phyloP scores from a whole-genome alignment of 495 filamentous ascomycete species.

The Thermothielavioides terrestris region DNA sequence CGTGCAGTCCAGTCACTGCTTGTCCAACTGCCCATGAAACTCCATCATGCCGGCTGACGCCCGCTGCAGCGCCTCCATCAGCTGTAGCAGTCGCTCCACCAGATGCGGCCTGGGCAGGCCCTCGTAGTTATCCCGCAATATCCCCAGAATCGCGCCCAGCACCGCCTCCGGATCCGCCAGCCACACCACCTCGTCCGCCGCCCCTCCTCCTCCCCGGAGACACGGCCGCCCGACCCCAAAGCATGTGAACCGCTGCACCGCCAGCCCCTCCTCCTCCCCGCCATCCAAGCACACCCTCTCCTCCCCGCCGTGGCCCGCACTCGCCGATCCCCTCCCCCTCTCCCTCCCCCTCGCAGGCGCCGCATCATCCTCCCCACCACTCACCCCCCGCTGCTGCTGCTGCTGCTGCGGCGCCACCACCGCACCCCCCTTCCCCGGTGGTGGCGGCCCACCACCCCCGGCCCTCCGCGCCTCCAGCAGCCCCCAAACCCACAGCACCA shows the following conservation, averaged over 20 bases:
- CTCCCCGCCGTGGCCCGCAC: neutral
- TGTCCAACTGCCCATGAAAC: neutral
- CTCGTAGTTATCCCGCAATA: constrained; percentile 5
- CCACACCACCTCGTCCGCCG: neutral
- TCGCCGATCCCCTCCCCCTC: no score
- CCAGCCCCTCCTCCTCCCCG: constrained; percentile 6
- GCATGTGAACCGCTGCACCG: constrained; percentile 2
- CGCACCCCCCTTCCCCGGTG: no score
- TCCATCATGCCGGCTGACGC: constrained; percentile 5
- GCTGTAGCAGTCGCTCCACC: constrained; percentile 6
- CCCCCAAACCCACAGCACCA: constrained; percentile 9
- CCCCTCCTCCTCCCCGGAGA: neutral
- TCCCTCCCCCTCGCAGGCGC: no score
- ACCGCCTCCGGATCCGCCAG: constrained; percentile 1
- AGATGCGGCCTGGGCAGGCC: constrained; percentile 2
- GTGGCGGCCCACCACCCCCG: neutral
- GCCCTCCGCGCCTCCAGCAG: neutral
- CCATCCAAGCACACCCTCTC: constrained; percentile 6
- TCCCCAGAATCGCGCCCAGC: neutral
- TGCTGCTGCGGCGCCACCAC: no score
- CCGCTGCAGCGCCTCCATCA: constrained; percentile 5
- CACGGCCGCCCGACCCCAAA: constrained; percentile 1
- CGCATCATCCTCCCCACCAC: neutral
- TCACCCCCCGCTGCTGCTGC: no score
- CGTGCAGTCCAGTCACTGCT: neutral